Conservation (phyloP, 2,329 filamentous ascomycete genomes). For the Colletotrichum costaricense region DNA sequence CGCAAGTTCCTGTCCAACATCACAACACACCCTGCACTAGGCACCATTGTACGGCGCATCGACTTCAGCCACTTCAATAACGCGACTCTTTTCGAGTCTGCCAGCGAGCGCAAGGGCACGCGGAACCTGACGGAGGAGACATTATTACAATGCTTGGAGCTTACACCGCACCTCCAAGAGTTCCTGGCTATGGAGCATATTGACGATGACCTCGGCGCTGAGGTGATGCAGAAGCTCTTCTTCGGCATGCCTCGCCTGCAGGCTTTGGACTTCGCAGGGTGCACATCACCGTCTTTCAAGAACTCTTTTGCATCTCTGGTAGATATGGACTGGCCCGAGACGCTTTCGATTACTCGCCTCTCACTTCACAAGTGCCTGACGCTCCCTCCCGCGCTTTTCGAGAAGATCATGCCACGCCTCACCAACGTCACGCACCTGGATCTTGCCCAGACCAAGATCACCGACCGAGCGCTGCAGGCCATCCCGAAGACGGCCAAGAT, state of each 20-base stretch:
- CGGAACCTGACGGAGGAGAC: constrained; percentile 82
- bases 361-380: constrained; percentile 84
- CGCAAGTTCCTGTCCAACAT: constrained; percentile 82
- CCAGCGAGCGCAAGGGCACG: constrained; percentile 79
- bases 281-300: constrained; percentile 76
- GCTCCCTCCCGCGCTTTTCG: constrained; percentile 74
- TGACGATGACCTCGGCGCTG: constrained; percentile 77
- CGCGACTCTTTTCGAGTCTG: constrained; percentile 79
- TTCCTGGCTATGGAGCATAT: constrained; percentile 85
- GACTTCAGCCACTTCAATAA: constrained; percentile 91
- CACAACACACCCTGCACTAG: constrained; percentile 73
- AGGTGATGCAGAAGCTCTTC: constrained; percentile 78
- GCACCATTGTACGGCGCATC: constrained; percentile 80
- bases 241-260: constrained; percentile 72
- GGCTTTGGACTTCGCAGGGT: constrained; percentile 82
- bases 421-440: constrained; percentile 80
- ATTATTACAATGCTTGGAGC: constrained; percentile 75
- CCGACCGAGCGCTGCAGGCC: constrained; percentile 74
- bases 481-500: constrained; percentile 79
- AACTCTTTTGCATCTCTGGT: constrained; percentile 69
- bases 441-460: constrained; percentile 82
- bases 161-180: constrained; percentile 80
- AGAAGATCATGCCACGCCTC: constrained; percentile 78
- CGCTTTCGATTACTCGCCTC: constrained; percentile 72
- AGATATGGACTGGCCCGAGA: constrained; percentile 61